phyloP scores from a whole-genome alignment of 2,329 filamentous ascomycete species.

The Lecanicillium sp. region DNA sequence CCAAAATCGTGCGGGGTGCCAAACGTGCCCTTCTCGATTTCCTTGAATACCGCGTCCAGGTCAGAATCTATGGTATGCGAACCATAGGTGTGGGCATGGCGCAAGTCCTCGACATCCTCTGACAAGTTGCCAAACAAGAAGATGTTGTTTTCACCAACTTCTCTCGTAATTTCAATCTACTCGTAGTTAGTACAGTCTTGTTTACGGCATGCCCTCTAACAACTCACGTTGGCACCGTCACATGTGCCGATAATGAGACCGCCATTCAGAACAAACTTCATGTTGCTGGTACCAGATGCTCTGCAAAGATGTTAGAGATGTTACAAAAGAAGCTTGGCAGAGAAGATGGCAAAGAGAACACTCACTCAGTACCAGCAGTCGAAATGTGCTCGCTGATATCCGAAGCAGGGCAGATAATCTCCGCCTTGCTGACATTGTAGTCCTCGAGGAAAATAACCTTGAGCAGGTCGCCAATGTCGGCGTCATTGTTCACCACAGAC shows the following conservation, averaged over 20 bases:
- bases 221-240: constrained; percentile 87
- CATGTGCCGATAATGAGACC: constrained; percentile 97
- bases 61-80: constrained; percentile 70
- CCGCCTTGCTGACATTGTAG: constrained; percentile 99
- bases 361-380: constrained; percentile 85
- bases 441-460: constrained; percentile 98
- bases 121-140: constrained; percentile 96
- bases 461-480: constrained; percentile 84
- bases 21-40: constrained; percentile 75
- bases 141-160: constrained; percentile 94
- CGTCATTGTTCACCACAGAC: constrained; percentile 83
- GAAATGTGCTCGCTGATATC: constrained; percentile 99
- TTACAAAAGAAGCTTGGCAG: neutral
- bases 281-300: constrained; percentile 86
- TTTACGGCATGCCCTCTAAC: neutral
- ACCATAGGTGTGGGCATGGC: constrained; percentile 82
- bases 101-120: constrained; percentile 94
- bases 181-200: constrained; percentile 10
- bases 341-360: constrained; percentile 15
- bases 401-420: constrained; percentile 90
- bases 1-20: constrained; percentile 72
- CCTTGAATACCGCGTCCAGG: constrained; percentile 74
- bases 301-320: constrained; percentile 28
- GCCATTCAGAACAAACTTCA: constrained; percentile 98
- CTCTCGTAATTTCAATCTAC: constrained; percentile 90